A percentile compares a stretch with the other conserved stretches of the same genome.
phyloP scores from a whole-genome alignment of 129 eudicot genomes.

The Oenanthe sinensis region DNA sequence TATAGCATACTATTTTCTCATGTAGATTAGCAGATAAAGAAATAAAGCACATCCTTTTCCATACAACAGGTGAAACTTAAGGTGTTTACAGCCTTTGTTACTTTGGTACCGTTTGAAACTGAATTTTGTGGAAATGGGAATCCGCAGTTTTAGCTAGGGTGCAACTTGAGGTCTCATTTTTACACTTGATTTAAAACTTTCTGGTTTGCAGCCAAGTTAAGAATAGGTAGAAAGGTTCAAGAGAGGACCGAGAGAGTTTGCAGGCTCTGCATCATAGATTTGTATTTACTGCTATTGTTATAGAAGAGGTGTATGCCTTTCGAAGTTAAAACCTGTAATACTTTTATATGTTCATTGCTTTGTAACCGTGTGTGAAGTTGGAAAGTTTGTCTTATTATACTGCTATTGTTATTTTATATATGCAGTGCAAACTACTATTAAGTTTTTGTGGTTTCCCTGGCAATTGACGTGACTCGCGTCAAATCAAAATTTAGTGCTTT shows the following conservation, averaged over 20 bases:
- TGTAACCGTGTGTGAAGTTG: not conserved
- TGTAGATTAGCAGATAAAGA: not conserved
- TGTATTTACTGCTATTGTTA: not conserved
- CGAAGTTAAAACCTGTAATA: not conserved
- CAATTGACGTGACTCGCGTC: too few relatives aligned
- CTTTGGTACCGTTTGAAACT: not conserved
- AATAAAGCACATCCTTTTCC: not conserved
- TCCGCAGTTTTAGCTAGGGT: not conserved
- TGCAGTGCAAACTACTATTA: not conserved
- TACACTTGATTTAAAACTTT: not conserved
- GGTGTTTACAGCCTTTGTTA: not conserved
- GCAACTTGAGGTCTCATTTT: not conserved
- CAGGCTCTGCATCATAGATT: not conserved
- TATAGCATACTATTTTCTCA: not conserved
- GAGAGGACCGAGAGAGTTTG: not conserved
- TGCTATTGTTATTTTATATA: not conserved
- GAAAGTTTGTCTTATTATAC: not conserved
- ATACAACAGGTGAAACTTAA: not conserved
- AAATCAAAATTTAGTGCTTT: too few relatives aligned
- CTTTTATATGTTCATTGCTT: not conserved
- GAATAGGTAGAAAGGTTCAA: not conserved
- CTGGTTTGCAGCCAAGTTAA: not conserved
- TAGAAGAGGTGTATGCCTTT: not conserved
- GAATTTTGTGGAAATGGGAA: not conserved
- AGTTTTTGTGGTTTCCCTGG: not conserved